A percentile compares a stretch with the other conserved stretches of the same genome.
Conservation (phyloP, 2,329 filamentous ascomycete species). For the Cephalotrichum gorgonifer region DNA sequence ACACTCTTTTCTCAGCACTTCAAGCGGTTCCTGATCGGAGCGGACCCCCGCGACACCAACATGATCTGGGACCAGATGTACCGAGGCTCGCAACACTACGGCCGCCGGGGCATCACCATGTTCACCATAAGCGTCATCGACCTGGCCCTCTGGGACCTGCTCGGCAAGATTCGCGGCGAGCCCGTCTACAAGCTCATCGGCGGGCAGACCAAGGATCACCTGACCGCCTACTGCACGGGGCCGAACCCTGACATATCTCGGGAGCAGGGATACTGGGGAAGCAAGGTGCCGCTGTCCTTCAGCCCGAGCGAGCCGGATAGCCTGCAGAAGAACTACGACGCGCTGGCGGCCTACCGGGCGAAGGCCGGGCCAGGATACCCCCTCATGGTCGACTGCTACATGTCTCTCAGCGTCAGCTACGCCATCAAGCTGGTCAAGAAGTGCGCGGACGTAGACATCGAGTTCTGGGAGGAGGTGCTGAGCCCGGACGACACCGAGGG, state of each 20-base stretch:
- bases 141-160: constrained; percentile 81
- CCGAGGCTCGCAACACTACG: constrained; percentile 91
- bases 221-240: constrained; percentile 92
- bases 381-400: constrained; percentile 93
- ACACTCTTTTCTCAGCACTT: constrained; percentile 91
- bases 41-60: constrained; percentile 85
- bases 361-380: constrained; percentile 83
- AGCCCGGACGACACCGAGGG: constrained; percentile 88
- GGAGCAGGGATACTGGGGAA: constrained; percentile 80
- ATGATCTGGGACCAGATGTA: constrained; percentile 96
- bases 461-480: constrained; percentile 96
- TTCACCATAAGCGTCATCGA: constrained; percentile 94
- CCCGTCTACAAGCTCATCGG: constrained; percentile 93
- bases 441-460: constrained; percentile 74
- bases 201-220: constrained; percentile 70
- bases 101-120: constrained; percentile 79
- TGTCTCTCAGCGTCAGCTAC: constrained; percentile 87
- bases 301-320: constrained; percentile 77
- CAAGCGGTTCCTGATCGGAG: constrained; percentile 78
- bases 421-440: constrained; percentile 84
- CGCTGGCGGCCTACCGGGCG: constrained; percentile 73
- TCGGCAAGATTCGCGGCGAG: constrained; percentile 84
- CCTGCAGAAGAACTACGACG: constrained; percentile 81
- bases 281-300: constrained; percentile 86
- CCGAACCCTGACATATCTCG: constrained; percentile 73